phyloP scores from a whole-genome alignment of 352 stramenopile species.

The Globisporangium emineosum region DNA sequence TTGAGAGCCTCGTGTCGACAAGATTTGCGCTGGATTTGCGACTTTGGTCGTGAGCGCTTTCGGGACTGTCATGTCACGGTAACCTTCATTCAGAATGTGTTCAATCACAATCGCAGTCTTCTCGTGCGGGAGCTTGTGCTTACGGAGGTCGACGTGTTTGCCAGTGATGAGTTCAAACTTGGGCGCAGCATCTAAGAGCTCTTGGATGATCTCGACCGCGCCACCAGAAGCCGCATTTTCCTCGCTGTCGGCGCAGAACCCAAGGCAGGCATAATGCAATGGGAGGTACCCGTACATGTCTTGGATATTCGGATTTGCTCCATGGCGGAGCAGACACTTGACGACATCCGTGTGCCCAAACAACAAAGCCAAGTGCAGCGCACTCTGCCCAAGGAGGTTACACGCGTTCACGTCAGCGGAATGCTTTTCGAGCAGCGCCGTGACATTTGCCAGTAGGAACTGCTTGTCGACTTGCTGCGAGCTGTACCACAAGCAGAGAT shows the following conservation, averaged over 20 bases:
- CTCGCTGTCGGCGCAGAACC: slow-evolving; percentile 35
- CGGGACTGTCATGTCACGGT: slow-evolving; percentile 31
- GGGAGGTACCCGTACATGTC: slow-evolving; percentile 52
- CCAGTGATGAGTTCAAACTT: slow-evolving; percentile 30
- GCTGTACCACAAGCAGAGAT: slow-evolving; percentile 62
- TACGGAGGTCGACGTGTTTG: slow-evolving; percentile 43
- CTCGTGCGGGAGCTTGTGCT: slow-evolving; percentile 49
- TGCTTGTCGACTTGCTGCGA: slow-evolving; percentile 25
- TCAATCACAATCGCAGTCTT: slow-evolving; percentile 62
- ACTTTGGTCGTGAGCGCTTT: slow-evolving; percentile 34
- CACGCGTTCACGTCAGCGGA: slow-evolving; percentile 47
- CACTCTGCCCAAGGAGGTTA: slow-evolving; percentile 61
- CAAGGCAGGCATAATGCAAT: slow-evolving; percentile 69
- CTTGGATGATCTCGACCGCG: slow-evolving; percentile 27
- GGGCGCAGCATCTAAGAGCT: slow-evolving; percentile 26
- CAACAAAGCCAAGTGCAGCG: slow-evolving; percentile 63
- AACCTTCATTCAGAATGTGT: slow-evolving; percentile 39
- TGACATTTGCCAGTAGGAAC: slow-evolving; percentile 23
- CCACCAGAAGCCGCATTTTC: slow-evolving; percentile 9
- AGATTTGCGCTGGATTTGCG: slow-evolving; percentile 29
- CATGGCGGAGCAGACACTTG: slow-evolving; percentile 36
- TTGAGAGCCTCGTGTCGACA: slow-evolving; percentile 24
- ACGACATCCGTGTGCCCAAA: slow-evolving; percentile 47
- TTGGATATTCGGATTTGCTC: slow-evolving; percentile 58
- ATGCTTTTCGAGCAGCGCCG: slow-evolving; percentile 31